Base-by-base conservation (phyloP, 306 rosid genomes). In the Trifolium subterraneum region DNA sequence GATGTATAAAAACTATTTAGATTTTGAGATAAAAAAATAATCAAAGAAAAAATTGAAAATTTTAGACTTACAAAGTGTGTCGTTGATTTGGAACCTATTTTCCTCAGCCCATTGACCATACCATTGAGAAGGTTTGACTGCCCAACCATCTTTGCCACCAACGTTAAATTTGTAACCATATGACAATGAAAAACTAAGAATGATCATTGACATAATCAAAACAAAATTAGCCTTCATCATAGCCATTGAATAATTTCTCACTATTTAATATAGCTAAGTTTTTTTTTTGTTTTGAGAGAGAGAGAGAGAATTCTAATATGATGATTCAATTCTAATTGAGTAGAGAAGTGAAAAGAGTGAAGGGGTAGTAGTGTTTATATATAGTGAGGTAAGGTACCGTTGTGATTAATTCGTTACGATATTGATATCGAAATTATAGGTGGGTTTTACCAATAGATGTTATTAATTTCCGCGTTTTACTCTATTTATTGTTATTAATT, bases 131-230 rank as follows among this genome's bases (percentile, higher is more conserved):
- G 97, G 91, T 55, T 85, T 80, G 33, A 70, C 65, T 1, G 71
- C 85, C 93, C 97, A 90, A 3, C 96, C 96, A 71, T 84, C 79
- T 63, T 84, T 83, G 47, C 97, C 90, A 38, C 97, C 96, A 19
- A 88, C 96, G 3, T 15, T 0, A 82, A 92, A 92, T 35, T 61
- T 72, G 76, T 25, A 5, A 8, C 87, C 55, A 15, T 39, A 12
- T 15, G 56, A 82, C 55, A 75, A 35, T 10, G 72, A 69, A 22
- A 13, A 75, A 56, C 75, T 36, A 14, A 74, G 44, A 56, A 76
- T 47, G 2, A 68, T 19, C 51, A 69, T 16, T 14, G 68, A 4
- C 1, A 75, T 3, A 14, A 73, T 20, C 61, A 83, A 9, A 27
- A 74, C 23, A 0, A 81, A 9, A 59, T 5, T 3, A 29, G 20